Conservation (phyloP, 2,329 filamentous ascomycete species). For the Fusarium sp. region DNA sequence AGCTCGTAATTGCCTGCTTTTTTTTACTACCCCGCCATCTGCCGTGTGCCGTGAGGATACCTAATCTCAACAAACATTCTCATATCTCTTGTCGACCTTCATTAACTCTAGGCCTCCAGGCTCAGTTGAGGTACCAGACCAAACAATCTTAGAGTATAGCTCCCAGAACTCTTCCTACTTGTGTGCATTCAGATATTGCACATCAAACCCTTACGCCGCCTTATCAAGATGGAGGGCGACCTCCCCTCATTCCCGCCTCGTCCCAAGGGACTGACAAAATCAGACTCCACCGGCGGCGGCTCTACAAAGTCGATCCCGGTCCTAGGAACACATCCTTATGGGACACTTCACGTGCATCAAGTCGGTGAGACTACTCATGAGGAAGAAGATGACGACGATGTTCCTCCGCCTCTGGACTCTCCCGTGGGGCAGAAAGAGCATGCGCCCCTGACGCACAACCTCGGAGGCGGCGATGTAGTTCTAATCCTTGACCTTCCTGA, state of each 20-base stretch:
- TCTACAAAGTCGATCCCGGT: conserved; percentile 57
- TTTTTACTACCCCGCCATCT: conserved; percentile 34
- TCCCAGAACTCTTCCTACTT: neutral
- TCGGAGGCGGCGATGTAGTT: conserved; percentile 65
- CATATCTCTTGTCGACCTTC: neutral
- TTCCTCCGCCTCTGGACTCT: conserved; percentile 53
- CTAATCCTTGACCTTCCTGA: conserved; percentile 67
- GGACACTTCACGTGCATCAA: conserved; percentile 60
- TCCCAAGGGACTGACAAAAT: conserved; percentile 54
- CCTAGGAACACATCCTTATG: conserved; percentile 60
- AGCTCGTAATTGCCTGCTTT: conserved; percentile 9
- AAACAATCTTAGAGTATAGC: neutral
- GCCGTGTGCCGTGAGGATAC: neutral
- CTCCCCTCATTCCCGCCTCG: conserved; percentile 34
- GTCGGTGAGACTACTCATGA: conserved; percentile 34
- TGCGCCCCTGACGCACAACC: conserved; percentile 45
- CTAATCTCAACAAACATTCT: conserved; percentile 13
- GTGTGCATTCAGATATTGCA: neutral
- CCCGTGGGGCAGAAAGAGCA: conserved; percentile 13
- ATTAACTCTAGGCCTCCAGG: no score
- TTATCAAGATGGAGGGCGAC: conserved; percentile 47
- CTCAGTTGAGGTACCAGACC: no score
- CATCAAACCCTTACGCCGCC: neutral
- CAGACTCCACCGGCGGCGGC: conserved; percentile 52
- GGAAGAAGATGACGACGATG: conserved; percentile 44